Conservation (phyloP, 2,329 filamentous ascomycete species). For the Clarireedia hainanense region DNA sequence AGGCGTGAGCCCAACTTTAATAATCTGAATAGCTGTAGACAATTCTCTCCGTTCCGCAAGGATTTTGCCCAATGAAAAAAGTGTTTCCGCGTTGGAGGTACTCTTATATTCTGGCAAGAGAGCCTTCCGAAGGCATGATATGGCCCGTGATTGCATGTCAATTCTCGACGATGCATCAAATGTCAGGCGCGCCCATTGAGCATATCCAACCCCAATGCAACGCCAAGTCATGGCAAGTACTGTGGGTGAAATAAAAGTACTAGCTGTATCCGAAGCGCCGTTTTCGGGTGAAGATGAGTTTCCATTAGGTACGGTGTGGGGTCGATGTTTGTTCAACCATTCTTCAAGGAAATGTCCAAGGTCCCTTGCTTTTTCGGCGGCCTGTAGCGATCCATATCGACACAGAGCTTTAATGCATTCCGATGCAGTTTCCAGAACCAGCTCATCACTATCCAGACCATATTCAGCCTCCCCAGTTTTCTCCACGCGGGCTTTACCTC, state of each 20-base stretch:
- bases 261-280: slow-evolving; percentile 3
- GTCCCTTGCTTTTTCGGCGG: slow-evolving; percentile 70
- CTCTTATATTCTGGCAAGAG: slow-evolving; percentile 59
- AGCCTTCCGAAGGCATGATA: slow-evolving; percentile 66
- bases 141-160: slow-evolving; percentile 69
- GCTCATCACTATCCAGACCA: slow-evolving; percentile 70
- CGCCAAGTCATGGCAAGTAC: slow-evolving; percentile 68
- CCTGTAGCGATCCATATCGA: slow-evolving; percentile 66
- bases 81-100: slow-evolving; percentile 62
- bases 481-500: slow-evolving; percentile 74
- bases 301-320: slow-evolving; percentile 13
- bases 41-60: slow-evolving; percentile 82
- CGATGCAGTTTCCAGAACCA: slow-evolving; percentile 68
- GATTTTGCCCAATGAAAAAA: slow-evolving; percentile 77
- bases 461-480: slow-evolving; percentile 66
- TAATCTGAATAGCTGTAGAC: slow-evolving; percentile 69
- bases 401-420: slow-evolving; percentile 76
- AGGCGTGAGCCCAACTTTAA: slow-evolving; percentile 65
- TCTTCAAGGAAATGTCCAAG: slow-evolving; percentile 65
- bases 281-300: slow-evolving; percentile 14
- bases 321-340: slow-evolving; percentile 57
- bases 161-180: slow-evolving; percentile 64
- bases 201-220: slow-evolving; percentile 76
- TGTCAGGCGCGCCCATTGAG: slow-evolving; percentile 79
- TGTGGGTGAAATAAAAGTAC: slow-evolving; percentile 44